A percentile compares a stretch with the other conserved stretches of the same genome.
Conservation (phyloP, 768 basidiomycete species). For the Tulasnella sp. region DNA sequence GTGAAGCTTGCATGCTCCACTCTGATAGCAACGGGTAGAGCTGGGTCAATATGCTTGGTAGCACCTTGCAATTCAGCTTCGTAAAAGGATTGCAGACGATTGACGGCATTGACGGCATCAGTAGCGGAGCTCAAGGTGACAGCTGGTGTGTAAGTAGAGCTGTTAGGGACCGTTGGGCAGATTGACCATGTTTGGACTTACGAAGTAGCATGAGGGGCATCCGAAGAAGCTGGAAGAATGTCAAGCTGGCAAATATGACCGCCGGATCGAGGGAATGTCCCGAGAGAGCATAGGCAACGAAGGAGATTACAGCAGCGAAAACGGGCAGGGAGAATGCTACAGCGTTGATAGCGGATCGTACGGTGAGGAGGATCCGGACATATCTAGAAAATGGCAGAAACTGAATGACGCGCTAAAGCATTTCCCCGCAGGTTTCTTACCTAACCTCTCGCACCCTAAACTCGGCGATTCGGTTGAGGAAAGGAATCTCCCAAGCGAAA, state of each 20-base stretch:
- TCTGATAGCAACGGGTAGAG: slow-evolving; percentile 10
- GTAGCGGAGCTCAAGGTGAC: slow-evolving; percentile 54
- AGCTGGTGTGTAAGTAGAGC: slow-evolving; percentile 40
- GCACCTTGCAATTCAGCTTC: slow-evolving; percentile 67
- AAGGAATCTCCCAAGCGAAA: slow-evolving; percentile 40
- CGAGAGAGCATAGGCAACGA: slow-evolving; percentile 60
- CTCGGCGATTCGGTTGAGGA: slow-evolving; percentile 56
- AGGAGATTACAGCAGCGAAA: slow-evolving; percentile 58
- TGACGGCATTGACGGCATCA: slow-evolving; percentile 72
- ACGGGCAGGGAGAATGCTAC: slow-evolving; percentile 62
- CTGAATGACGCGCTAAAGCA: not conserved
- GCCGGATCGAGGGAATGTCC: slow-evolving; percentile 60
- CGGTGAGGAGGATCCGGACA: slow-evolving; percentile 21
- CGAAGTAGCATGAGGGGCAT: slow-evolving; percentile 66
- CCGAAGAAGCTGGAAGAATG: slow-evolving; percentile 73
- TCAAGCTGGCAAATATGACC: slow-evolving; percentile 71
- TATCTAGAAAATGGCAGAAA: not conserved
- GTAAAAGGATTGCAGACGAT: slow-evolving; percentile 68
- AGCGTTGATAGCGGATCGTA: slow-evolving; percentile 56
- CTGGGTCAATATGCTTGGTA: slow-evolving; percentile 40
- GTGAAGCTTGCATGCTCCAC: slow-evolving; percentile 36
- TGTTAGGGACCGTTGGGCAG: not conserved
- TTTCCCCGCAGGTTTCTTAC: slow-evolving; percentile 33
- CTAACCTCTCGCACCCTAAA: slow-evolving; percentile 62
- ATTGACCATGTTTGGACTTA: not conserved